These are phyloP conservation scores for Diaporthe australafricana DNA, from an alignment of 2,329 filamentous ascomycete species.

Conservation along the genomic window DNA sequence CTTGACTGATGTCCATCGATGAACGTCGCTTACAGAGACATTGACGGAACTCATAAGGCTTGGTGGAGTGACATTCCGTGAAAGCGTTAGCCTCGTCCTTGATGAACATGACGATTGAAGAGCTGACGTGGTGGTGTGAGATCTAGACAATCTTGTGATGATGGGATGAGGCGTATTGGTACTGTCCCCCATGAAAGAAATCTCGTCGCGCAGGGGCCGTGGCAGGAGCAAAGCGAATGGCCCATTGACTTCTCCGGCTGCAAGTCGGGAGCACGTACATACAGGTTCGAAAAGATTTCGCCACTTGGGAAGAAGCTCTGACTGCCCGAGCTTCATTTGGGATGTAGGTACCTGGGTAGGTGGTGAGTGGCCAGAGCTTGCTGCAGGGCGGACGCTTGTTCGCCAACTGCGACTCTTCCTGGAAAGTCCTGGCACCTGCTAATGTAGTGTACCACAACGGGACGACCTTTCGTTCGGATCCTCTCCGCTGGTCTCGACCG, in stretches of 20 bases:
- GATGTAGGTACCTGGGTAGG: neutral
- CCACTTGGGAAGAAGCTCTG: constrained; percentile 7
- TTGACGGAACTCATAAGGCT: constrained; percentile 8
- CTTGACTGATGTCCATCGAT: neutral
- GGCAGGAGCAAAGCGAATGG: too few relatives aligned
- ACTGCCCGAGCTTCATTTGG: neutral
- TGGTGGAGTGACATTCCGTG: neutral
- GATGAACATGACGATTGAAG: neutral
- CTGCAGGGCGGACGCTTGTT: constrained; percentile 19
- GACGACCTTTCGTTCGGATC: neutral
- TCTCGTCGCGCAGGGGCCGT: neutral
- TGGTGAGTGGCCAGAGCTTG: constrained; percentile 15
- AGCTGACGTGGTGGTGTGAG: constrained; percentile 8
- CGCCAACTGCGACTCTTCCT: neutral
- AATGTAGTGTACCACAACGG: constrained; percentile 7
- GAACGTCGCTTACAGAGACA: constrained; percentile 9
- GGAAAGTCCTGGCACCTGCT: neutral
- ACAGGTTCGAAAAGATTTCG: neutral
- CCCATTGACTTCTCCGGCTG: neutral
- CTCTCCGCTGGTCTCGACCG: neutral
- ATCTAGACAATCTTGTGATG: neutral
- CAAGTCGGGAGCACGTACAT: neutral
- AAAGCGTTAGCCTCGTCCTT: neutral
- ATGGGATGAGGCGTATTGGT: neutral
- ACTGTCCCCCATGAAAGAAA: neutral